These are phyloP conservation scores for Blastocystis sp. DNA, from an alignment of 352 stramenopile genomes.

Conservation along the genomic window DNA sequence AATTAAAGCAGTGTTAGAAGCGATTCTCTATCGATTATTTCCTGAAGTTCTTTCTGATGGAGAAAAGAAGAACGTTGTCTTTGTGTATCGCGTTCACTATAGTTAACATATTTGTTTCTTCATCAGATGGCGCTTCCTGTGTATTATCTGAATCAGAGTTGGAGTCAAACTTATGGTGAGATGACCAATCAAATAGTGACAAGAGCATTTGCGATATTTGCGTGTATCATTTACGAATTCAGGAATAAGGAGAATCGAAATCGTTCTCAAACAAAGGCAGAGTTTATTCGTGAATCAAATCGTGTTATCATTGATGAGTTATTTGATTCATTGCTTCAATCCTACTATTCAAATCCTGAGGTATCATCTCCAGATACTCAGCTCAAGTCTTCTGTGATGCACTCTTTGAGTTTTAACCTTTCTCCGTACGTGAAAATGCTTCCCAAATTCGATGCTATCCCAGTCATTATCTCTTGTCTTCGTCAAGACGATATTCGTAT, in stretches of 20 bases:
- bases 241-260: conserved; percentile 19
- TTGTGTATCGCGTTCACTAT: not conserved
- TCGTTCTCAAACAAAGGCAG: not conserved
- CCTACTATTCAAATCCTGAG: not conserved
- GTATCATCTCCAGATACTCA: not conserved
- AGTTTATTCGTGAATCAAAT: conserved; percentile 3
- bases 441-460: conserved; percentile 32
- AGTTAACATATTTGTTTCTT: conserved; percentile 45
- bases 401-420: conserved; percentile 43
- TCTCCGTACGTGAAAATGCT: conserved; percentile 46
- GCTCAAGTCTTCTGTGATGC: not conserved
- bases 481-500: conserved; percentile 44
- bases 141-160: conserved; percentile 47
- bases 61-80: conserved; percentile 4
- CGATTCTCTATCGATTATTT: not conserved
- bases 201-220: conserved; percentile 43
- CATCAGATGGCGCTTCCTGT: conserved; percentile 47
- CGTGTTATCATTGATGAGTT: not conserved
- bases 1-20: conserved; percentile 19
- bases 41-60: not conserved
- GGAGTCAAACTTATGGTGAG: conserved; percentile 31
- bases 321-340: not conserved
- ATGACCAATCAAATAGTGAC: conserved; percentile 1
- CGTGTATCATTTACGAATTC: conserved; percentile 49
- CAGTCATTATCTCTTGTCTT: conserved; percentile 44